Percentiles rank a stretch among this genome's conserved stretches.
These are phyloP conservation scores for Ophiocordyceps unilateralis DNA, from an alignment of 2,329 filamentous ascomycete genomes.

Conservation along the genomic window DNA sequence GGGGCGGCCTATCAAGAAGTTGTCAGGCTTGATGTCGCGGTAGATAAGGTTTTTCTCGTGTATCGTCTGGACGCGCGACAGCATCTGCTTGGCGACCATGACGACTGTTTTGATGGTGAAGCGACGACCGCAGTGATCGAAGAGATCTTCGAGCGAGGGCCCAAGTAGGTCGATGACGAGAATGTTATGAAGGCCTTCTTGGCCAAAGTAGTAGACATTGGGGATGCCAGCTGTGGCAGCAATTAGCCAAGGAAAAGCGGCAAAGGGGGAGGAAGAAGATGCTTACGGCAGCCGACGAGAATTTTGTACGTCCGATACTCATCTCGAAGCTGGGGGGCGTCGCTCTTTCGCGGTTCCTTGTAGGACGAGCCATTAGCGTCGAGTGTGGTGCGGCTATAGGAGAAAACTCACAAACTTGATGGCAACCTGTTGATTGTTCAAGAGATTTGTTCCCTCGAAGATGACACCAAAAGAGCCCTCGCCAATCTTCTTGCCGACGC, in stretches of 20 bases:
- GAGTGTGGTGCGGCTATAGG: neutral
- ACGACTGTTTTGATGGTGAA: slow-evolving; percentile 97
- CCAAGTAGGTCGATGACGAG: slow-evolving; percentile 93
- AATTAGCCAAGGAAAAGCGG: slow-evolving; percentile 6
- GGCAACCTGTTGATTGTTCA: slow-evolving; percentile 98
- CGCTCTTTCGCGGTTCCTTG: slow-evolving; percentile 94
- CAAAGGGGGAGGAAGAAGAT: neutral
- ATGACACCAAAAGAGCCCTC: slow-evolving; percentile 98
- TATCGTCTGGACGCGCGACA: slow-evolving; percentile 81
- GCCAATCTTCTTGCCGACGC: slow-evolving; percentile 98
- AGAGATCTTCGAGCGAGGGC: slow-evolving; percentile 87
- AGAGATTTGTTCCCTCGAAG: slow-evolving; percentile 92
- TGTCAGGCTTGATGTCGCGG: slow-evolving; percentile 97
- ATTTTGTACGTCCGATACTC: slow-evolving; percentile 99
- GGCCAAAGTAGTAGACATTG: slow-evolving; percentile 98
- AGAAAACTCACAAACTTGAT: slow-evolving; percentile 81
- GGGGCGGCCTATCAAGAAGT: slow-evolving; percentile 90
- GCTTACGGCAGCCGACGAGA: slow-evolving; percentile 92
- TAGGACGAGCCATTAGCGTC: neutral
- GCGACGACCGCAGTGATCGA: slow-evolving; percentile 88
- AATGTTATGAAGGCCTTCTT: slow-evolving; percentile 97
- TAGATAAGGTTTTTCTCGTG: slow-evolving; percentile 99
- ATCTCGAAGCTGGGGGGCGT: slow-evolving; percentile 92
- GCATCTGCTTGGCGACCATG: slow-evolving; percentile 98
- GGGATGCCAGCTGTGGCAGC: slow-evolving; percentile 66